Evolutionary conservation across 148 eudicot genomes (phyloP), one percentile per base, ranked within the genome.

Genomic region (Rhododendron henanense): DNA sequence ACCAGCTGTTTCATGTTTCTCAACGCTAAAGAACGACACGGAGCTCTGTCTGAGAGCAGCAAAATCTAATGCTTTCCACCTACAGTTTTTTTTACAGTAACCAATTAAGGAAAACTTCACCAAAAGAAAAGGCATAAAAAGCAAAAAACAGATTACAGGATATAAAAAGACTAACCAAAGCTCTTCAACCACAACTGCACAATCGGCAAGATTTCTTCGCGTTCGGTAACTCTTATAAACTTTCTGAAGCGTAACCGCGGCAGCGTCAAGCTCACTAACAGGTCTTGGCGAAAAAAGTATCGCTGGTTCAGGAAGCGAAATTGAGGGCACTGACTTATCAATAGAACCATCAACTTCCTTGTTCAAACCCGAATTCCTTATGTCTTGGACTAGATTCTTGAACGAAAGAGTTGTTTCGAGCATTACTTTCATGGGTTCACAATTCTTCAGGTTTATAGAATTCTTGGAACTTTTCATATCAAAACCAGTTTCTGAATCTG

Each of bases 1-100:
- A 82, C 92, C 88, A 4, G 97, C 99, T 10, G 95, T 94, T 85
- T 96, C 97, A 1, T 90, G 94, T 83, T 94, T 94, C 85, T 91
- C 97, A 23, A 79, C 93, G 14, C 92, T 81, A 78, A 95, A 96
- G 89, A 95, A 96, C 8, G 95, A 94, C 35, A 94, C 93, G 1
- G 97, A 93, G 74, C 98, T 96, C 82, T 90, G 88, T 84, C 93
- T 92, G 8, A 96, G 92, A 63, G 97, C 94, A 57, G 95, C 96
- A 86, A 92, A 95, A 78, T 96, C 99, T 81, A 96, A 91, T 19
- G 98, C 95, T 83, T 96, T 95, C 99, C 99, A 96, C 98, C 98
- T 95, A 50, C 78, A 84, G 33, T 67, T 28, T 51, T 44, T 59
- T 59, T 0, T 41, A 81, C 2, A 53, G 33, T 21, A 75, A 81